Evolutionary conservation across 352 stramenopile species (phyloP).

Genomic region (Phytophthora pisi): DNA sequence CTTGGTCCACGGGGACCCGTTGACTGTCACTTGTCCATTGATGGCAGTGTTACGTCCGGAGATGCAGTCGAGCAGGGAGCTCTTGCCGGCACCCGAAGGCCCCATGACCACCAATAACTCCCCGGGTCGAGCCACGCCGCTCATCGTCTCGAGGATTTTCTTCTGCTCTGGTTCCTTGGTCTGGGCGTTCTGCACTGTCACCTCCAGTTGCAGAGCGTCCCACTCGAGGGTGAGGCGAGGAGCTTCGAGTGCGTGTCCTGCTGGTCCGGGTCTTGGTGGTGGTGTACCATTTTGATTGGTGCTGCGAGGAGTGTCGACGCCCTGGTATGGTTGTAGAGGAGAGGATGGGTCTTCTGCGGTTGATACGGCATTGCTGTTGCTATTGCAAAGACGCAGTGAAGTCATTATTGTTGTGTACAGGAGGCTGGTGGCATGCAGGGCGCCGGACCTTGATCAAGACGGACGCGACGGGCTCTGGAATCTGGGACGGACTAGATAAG

Average conservation of each 20-base stretch:
- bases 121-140: constrained; percentile 52
- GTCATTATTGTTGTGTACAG: background rate
- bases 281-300: constrained; percentile 6
- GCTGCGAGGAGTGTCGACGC: constrained; percentile 5
- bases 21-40: constrained; percentile 62
- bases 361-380: background rate
- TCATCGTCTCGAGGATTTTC: constrained; percentile 58
- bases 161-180: constrained; percentile 51
- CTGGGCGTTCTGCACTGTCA: constrained; percentile 42
- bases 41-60: constrained; percentile 86
- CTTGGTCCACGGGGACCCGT: constrained; percentile 56
- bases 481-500: background rate
- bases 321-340: background rate
- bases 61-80: constrained; percentile 94
- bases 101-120: constrained; percentile 76
- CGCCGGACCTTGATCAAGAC: background rate
- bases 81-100: constrained; percentile 85
- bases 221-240: constrained; percentile 44
- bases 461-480: background rate
- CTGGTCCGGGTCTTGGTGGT: background rate
- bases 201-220: constrained; percentile 39
- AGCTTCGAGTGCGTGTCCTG: constrained; percentile 1
- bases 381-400: background rate
- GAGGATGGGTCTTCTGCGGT: background rate
- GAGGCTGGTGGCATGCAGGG: background rate